Conservation (phyloP, 2,329 filamentous ascomycete species). For the Fusarium nisikadoi region DNA sequence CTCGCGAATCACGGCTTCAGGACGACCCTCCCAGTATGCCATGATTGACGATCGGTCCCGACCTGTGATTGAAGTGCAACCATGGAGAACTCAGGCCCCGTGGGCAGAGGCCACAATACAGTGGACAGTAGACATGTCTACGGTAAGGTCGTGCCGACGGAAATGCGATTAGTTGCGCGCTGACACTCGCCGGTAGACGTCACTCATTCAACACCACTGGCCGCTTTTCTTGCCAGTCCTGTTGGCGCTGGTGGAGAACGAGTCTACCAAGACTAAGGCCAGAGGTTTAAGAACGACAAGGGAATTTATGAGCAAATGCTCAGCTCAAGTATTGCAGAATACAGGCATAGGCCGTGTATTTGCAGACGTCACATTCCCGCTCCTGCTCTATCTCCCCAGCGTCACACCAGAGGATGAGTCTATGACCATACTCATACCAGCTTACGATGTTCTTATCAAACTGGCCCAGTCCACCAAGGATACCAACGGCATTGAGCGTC, state of each 20-base stretch:
- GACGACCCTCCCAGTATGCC: conserved; percentile 45
- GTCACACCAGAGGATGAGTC: conserved; percentile 81
- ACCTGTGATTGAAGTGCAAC: conserved; percentile 1
- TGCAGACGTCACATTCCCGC: conserved; percentile 74
- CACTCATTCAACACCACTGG: conserved; percentile 68
- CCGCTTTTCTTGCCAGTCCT: conserved; percentile 76
- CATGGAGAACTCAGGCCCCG: conserved; percentile 41
- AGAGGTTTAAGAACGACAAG: conserved; percentile 66
- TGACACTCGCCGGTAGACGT: conserved; percentile 45
- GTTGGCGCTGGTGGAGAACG: conserved; percentile 75
- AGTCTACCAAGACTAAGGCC: conserved; percentile 61
- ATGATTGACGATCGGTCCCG: not conserved
- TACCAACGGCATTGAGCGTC: conserved; percentile 41
- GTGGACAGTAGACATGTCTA: conserved; percentile 67
- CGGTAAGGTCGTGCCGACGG: conserved; percentile 54
- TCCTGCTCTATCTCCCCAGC: conserved; percentile 79
- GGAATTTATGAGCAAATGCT: conserved; percentile 65
- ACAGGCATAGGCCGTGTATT: conserved; percentile 77
- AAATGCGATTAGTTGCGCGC: not conserved
- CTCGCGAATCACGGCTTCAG: conserved; percentile 50
- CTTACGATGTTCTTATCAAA: conserved; percentile 73
- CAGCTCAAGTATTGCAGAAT: conserved; percentile 62
- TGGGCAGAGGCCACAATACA: conserved; percentile 41
- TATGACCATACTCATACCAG: conserved; percentile 67
- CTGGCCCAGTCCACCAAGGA: conserved; percentile 56